Base-by-base conservation (phyloP, 495 filamentous ascomycete species). In the Penicillium subrubescens region DNA sequence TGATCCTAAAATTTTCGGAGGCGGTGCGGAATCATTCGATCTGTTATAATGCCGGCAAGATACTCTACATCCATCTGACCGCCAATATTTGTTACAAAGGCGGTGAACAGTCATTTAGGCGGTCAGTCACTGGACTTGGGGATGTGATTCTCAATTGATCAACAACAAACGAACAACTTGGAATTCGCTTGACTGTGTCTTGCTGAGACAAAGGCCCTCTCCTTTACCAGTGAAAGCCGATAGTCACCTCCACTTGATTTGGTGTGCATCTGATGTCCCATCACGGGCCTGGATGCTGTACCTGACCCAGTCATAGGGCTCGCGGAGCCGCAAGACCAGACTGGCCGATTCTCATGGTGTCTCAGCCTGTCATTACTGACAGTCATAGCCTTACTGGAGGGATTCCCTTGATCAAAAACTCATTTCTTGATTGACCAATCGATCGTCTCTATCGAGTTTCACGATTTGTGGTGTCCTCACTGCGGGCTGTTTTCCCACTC, bases 1-100 rank as follows among this genome's bases (percentile, higher is more conserved):
- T 67, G 67, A 70, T 67, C 53, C 27, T 51, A 41, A 64, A 69
- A 57, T 54, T 64, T 69, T 69, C 39, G 39, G 61, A 54, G 51
- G 51, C 51, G 51, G 51, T 54, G 51, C 51, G 29, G 51, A 31
- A 54, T 1, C 11, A 12, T 34, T 54, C n/a, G 27, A 48, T 25
- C 0, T 12, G 12, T 46, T 21, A 48, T 23, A 8, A 48, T 48
- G 0, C 19, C 1, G 37, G 12, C 3, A 41, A 41, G 0, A 41
- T 48, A n/a, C 10, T 25, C 12, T 48, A 12, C 21, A 23, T 12
- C 44, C 3, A 0, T 14, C 3, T 48, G 44, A 8, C 8, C 10
- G 10, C 44, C 23, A 48, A 6, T 5, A 12, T 4, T 48, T 23
- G 10, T 19, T 11, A 21, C 21, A 23, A 48, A 51, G 69, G 66